Percentiles rank a stretch among this genome's conserved stretches.
These are phyloP conservation scores for Aspergillus texensis DNA, from an alignment of 2,329 filamentous ascomycete genomes.

Conservation along the genomic window DNA sequence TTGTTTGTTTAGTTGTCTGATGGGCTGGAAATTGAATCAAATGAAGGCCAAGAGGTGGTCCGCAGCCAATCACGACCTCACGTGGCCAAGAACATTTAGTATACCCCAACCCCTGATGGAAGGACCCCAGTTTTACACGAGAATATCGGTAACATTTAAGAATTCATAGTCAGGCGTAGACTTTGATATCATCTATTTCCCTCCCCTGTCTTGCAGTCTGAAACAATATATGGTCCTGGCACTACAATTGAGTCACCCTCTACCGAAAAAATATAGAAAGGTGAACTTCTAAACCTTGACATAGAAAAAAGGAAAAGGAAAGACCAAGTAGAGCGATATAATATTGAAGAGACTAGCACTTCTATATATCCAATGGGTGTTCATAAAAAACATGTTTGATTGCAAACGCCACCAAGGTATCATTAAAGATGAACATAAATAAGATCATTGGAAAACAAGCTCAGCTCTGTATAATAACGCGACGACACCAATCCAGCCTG, in stretches of 20 bases:
- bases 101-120: background rate
- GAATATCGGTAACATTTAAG: background rate
- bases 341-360: background rate
- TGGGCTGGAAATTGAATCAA: background rate
- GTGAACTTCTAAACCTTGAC: background rate
- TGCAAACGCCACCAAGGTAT: conserved; percentile 23
- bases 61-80: conserved; percentile 21
- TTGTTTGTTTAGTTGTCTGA: background rate
- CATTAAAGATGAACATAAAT: conserved; percentile 18
- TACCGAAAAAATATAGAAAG: background rate
- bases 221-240: background rate
- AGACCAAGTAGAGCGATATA: background rate
- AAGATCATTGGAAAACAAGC: conserved; percentile 16
- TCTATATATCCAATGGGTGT: background rate
- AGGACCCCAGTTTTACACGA: background rate
- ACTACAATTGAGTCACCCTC: background rate
- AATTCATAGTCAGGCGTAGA: background rate
- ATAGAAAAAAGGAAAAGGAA: background rate
- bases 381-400: conserved; percentile 6
- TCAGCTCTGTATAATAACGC: conserved; percentile 11
- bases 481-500: background rate
- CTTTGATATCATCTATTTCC: background rate
- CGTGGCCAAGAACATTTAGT: conserved; percentile 12
- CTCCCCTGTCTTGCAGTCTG: background rate
- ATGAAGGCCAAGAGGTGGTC: background rate